These are phyloP conservation scores for Salix brachista DNA, from an alignment of 345 rosid species.

Conservation along the genomic window DNA sequence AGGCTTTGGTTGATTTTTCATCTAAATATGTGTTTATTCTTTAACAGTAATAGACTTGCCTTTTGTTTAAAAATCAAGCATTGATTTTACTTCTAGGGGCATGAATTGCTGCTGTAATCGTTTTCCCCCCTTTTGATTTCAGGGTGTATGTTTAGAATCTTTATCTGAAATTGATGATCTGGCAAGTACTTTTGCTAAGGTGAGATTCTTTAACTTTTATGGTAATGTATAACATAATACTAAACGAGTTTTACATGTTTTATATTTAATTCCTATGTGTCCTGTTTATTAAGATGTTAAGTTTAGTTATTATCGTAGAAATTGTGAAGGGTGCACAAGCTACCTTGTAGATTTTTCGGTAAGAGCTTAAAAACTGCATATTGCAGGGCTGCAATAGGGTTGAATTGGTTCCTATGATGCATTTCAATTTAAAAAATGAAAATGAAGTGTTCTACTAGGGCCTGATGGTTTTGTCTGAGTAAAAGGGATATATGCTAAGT, in stretches of 20 bases:
- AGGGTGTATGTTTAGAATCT: slow-evolving; percentile 64
- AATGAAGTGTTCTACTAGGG: background rate
- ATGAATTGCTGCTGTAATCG: background rate
- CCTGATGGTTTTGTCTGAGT: background rate
- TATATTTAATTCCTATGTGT: background rate
- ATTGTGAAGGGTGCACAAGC: background rate
- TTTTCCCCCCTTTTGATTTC: slow-evolving; percentile 19
- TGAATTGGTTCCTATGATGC: background rate
- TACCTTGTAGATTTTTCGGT: background rate
- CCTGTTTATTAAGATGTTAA: background rate
- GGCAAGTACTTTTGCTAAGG: slow-evolving; percentile 92
- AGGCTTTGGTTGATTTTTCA: no score
- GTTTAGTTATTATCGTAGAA: background rate
- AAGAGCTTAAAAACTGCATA: background rate
- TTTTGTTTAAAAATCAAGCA: background rate
- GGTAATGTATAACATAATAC: background rate
- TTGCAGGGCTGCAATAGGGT: background rate
- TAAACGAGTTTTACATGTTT: background rate
- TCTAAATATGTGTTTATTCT: no score
- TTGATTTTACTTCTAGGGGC: background rate
- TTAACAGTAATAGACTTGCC: no score
- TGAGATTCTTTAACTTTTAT: slow-evolving; percentile 23
- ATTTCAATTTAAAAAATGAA: background rate
- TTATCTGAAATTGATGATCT: slow-evolving; percentile 89
- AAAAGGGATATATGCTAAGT: background rate